Percentiles rank a stretch among this genome's conserved stretches.
Conservation (phyloP, 2,329 filamentous ascomycete genomes). For the Alternaria ethzedia region DNA sequence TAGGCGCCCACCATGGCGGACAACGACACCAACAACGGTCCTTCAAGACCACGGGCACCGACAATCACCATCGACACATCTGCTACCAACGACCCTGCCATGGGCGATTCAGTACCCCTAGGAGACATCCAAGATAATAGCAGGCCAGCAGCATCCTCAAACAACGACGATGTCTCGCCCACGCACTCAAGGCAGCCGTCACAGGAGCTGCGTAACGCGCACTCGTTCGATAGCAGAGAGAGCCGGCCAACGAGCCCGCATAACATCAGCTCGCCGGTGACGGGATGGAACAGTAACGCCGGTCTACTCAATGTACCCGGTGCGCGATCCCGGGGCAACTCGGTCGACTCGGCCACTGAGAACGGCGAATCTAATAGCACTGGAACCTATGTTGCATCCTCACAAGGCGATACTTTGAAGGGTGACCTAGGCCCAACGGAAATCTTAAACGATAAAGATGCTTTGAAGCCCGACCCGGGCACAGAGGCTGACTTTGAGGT, state of each 20-base stretch:
- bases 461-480: constrained; percentile 76
- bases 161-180: constrained; percentile 34
- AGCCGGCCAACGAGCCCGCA: constrained; percentile 71
- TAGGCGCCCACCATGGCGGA: constrained; percentile 38
- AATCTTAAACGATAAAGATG: constrained; percentile 70
- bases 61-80: constrained; percentile 62
- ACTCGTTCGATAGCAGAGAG: constrained; percentile 69
- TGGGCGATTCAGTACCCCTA: constrained; percentile 43
- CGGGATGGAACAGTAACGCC: constrained; percentile 60
- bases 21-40: constrained; percentile 37
- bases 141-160: constrained; percentile 29
- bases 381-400: constrained; percentile 63
- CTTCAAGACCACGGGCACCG: constrained; percentile 52
- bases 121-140: constrained; percentile 41
- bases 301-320: constrained; percentile 70
- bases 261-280: constrained; percentile 69
- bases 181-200: constrained; percentile 35
- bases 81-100: constrained; percentile 47
- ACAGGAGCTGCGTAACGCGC: constrained; percentile 60
- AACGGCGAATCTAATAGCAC: constrained; percentile 61
- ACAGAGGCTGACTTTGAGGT: constrained; percentile 73
- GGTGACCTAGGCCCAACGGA: constrained; percentile 54
- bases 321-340: constrained; percentile 68
- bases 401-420: constrained; percentile 52
- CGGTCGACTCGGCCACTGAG: constrained; percentile 67